phyloP scores from a whole-genome alignment of 768 basidiomycete genomes.

The Neoboletus magnificus region DNA sequence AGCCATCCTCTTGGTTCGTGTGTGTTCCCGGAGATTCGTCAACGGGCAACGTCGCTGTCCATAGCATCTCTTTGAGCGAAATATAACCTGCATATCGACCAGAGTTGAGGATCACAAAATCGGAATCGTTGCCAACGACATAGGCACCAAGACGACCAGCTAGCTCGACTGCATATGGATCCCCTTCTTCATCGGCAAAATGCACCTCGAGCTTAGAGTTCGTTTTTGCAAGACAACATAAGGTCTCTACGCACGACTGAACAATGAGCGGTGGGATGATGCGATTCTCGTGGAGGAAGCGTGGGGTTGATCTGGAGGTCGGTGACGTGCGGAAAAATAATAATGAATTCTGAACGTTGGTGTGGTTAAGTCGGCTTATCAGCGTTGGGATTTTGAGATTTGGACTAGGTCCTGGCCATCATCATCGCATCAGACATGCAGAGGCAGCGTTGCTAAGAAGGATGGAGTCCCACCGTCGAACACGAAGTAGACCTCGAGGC shows the following conservation, averaged over 20 bases:
- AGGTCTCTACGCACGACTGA: conserved; percentile 53
- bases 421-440: conserved; percentile 11
- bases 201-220: conserved; percentile 48
- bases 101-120: conserved; percentile 74
- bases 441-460: background rate
- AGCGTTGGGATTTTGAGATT: conserved; percentile 70
- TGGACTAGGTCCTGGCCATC: conserved; percentile 58
- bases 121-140: conserved; percentile 77
- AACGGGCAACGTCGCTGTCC: conserved; percentile 39
- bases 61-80: conserved; percentile 72
- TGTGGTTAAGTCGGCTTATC: conserved; percentile 54
- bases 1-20: conserved; percentile 48
- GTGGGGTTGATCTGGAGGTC: conserved; percentile 55
- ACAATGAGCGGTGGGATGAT: conserved; percentile 71
- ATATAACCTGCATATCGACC: conserved; percentile 79
- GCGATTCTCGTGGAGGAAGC: conserved; percentile 70
- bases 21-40: conserved; percentile 19
- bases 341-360: conserved; percentile 56
- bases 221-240: conserved; percentile 39
- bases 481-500: conserved; percentile 67
- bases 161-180: conserved; percentile 81
- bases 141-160: conserved; percentile 72
- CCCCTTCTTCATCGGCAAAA: conserved; percentile 79
- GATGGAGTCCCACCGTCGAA: conserved; percentile 64
- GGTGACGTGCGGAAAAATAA: conserved; percentile 82